Evolutionary conservation across 108 stramenopile species (phyloP).

Genomic region (Epipyxis sp.): DNA sequence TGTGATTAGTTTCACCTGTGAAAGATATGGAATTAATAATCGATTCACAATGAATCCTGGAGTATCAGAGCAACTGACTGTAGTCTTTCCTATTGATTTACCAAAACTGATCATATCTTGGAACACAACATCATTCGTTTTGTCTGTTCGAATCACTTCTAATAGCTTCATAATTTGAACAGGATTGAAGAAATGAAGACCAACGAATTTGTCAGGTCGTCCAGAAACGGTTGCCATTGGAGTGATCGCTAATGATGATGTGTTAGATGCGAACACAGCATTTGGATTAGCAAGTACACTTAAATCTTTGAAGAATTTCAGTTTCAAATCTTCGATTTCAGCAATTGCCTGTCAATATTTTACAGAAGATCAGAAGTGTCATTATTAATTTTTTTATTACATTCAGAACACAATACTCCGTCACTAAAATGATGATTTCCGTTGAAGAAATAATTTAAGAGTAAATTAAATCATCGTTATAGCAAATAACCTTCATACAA

Average conservation of each 20-base stretch:
- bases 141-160: slow-evolving; percentile 83
- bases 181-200: slow-evolving; percentile 99
- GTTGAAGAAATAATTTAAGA: slow-evolving; percentile 7
- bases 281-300: slow-evolving; percentile 70
- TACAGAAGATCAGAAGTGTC: too few relatives aligned
- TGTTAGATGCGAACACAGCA: slow-evolving; percentile 91
- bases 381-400: too few relatives aligned
- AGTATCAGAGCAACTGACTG: slow-evolving; percentile 86
- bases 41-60: slow-evolving; percentile 99
- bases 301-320: slow-evolving; percentile 70
- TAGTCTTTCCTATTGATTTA: slow-evolving; percentile 74
- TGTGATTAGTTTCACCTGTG: too few relatives aligned
- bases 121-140: slow-evolving; percentile 78
- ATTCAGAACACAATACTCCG: too few relatives aligned
- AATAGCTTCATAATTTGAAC: slow-evolving; percentile 89
- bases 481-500: too few relatives aligned
- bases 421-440: too few relatives aligned
- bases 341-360: too few relatives aligned
- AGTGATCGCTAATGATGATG: slow-evolving; percentile 76
- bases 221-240: slow-evolving; percentile 84
- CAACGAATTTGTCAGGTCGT: slow-evolving; percentile 83
- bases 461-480: too few relatives aligned
- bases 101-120: slow-evolving; percentile 64
- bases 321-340: slow-evolving; percentile 87
- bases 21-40: slow-evolving; percentile 77